Evolutionary conservation across 2,329 filamentous ascomycete species (phyloP).

Genomic region (Xylaria sp.): DNA sequence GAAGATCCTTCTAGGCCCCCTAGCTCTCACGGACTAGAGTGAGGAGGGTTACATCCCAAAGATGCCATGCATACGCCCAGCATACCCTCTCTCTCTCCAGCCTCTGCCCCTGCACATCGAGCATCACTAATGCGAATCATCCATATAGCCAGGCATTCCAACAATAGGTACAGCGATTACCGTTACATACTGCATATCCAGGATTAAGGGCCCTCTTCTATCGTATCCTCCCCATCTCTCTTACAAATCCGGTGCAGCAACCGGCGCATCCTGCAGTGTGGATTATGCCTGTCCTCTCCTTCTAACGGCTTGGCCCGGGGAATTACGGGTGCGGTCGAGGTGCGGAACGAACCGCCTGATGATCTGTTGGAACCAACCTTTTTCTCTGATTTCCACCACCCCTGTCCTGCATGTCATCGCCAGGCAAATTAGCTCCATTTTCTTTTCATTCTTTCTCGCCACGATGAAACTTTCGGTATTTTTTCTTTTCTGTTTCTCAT

Average conservation of each 20-base stretch:
- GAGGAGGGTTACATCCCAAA: slow-evolving; percentile 3
- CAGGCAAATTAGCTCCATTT: neutral
- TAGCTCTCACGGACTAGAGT: slow-evolving; percentile 7
- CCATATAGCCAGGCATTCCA: slow-evolving; percentile 9
- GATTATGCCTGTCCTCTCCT: slow-evolving; percentile 16
- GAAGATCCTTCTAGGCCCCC: slow-evolving; percentile 9
- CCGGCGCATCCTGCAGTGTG: slow-evolving; percentile 16
- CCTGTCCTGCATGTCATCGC: neutral
- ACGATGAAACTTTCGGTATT: slow-evolving; percentile 2
- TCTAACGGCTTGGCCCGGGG: slow-evolving; percentile 33
- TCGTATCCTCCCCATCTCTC: neutral
- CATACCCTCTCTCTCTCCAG: slow-evolving; percentile 14
- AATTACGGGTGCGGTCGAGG: slow-evolving; percentile 27
- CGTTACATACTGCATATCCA: neutral
- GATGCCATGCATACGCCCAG: slow-evolving; percentile 25
- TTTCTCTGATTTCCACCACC: neutral
- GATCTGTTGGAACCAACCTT: neutral
- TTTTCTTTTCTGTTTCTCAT: neutral
- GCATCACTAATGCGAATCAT: slow-evolving; percentile 33
- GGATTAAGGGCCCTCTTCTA: neutral
- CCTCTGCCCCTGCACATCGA: slow-evolving; percentile 16
- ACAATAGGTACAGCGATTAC: neutral
- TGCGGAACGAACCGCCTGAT: slow-evolving; percentile 31
- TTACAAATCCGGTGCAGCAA: slow-evolving; percentile 17
- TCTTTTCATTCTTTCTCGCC: neutral